Base-by-base conservation (phyloP, 2,329 filamentous ascomycete genomes). In the Pyrenophora seminiperda region DNA sequence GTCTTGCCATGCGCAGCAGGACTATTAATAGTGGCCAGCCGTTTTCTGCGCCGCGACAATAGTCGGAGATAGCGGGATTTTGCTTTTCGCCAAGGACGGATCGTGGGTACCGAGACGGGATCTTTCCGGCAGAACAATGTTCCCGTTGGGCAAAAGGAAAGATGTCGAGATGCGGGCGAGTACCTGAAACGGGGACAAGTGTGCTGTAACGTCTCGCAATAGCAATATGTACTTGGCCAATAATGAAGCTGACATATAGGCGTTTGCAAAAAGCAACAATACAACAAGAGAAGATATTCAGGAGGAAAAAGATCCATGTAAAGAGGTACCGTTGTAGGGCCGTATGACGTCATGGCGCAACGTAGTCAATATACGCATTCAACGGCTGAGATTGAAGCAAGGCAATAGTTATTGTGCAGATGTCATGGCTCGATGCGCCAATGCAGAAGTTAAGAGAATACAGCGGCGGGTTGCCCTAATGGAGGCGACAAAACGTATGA, bases 171-270 rank as follows among this genome's bases (percentile, higher is more conserved):
- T 15, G 41, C 7, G 20, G 20, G n/a, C 47, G 47, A 36, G 22
- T 41, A 46, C 20, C 42, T 27, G 47, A 47, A 50, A 50, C 47
- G 2, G 14, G 22, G 29, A 36, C 41, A 41, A 14, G 10, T n/a
- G 29, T 37, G 24, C 17, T 50, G 47, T 24, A 47, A 50, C 47
- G 42, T 39, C 15, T 41, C 34, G 36, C 11, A 42, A 22, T 31
- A 42, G 36, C 42, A 41, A 46, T 34, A 38, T 6, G 19, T 45
- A 30, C 18, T 19, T 19, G 17, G 22, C 31, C 27, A 27, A 41
- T 20, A 36, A 27, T 11, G 10, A 7, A 27, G 24, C 4, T 9
- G 7, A 27, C 2, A 4, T 27, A 27, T 27, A 27, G 24, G 24
- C 9, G 24, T 11, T 27, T 27, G 10, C 9, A 27, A 27, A 11